phyloP scores from a whole-genome alignment of 257 asterid species.

The Solanum pimpinellifolium region DNA sequence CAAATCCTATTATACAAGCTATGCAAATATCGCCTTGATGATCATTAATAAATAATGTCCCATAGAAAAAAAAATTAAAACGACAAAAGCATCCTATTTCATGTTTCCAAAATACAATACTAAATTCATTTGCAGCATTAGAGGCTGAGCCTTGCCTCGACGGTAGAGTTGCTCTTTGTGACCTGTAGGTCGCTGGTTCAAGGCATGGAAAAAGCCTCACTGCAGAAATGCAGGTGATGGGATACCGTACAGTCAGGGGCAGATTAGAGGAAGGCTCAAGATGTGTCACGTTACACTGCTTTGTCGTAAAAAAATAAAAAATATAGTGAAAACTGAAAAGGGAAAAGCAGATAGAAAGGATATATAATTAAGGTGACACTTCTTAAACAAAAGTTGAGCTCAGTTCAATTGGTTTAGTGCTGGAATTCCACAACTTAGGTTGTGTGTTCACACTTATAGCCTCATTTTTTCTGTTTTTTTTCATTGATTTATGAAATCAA shows the following conservation, averaged over 20 bases:
- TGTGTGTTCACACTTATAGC: not conserved
- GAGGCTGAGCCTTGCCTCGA: not conserved
- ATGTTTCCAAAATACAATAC: not conserved
- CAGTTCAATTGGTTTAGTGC: not conserved
- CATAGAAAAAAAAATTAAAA: not conserved
- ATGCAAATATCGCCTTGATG: not conserved
- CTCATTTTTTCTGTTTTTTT: not conserved
- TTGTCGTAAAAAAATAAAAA: no score
- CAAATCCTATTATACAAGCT: not conserved
- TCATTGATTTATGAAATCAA: not conserved
- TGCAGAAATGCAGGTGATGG: not conserved
- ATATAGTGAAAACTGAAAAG: not conserved
- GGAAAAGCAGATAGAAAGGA: not conserved
- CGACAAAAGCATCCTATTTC: not conserved
- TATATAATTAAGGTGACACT: not conserved
- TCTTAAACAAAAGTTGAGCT: not conserved
- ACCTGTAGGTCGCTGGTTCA: not conserved
- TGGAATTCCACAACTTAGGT: not conserved
- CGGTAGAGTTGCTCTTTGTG: not conserved
- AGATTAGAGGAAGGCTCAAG: not conserved
- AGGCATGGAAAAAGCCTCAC: not conserved
- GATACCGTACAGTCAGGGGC: not conserved
- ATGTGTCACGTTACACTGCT: not conserved
- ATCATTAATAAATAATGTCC: not conserved
- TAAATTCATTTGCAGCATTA: not conserved